phyloP scores from a whole-genome alignment of 306 rosid genomes.

The Alnus glutinosa region DNA sequence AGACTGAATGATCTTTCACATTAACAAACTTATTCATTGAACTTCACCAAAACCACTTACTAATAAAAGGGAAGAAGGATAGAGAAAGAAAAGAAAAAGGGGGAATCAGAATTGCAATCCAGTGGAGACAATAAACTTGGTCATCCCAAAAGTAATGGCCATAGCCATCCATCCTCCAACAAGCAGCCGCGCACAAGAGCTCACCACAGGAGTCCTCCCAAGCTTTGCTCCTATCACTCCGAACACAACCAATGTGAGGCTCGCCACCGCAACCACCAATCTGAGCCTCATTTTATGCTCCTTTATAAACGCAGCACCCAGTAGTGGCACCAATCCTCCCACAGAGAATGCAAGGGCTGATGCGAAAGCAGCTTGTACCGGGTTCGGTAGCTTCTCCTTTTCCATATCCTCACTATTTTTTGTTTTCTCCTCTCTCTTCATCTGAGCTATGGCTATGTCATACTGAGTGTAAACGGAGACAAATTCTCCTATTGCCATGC shows the following conservation, averaged over 20 bases:
- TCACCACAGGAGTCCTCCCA: slow-evolving; percentile 4
- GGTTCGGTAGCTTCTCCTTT: slow-evolving; percentile 21
- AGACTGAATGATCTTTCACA: background rate
- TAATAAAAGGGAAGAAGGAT: background rate
- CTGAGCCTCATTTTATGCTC: slow-evolving; percentile 9
- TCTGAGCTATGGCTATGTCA: slow-evolving; percentile 24
- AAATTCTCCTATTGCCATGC: slow-evolving; percentile 32
- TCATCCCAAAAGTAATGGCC: slow-evolving; percentile 30
- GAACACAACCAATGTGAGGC: slow-evolving; percentile 14
- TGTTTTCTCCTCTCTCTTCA: background rate
- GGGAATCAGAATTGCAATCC: slow-evolving; percentile 16
- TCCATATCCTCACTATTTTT: background rate
- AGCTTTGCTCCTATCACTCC: slow-evolving; percentile 27
- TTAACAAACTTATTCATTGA: background rate
- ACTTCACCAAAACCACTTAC: background rate
- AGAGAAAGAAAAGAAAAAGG: background rate
- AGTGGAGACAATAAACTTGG: slow-evolving; percentile 29
- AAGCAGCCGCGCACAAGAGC: slow-evolving; percentile 17
- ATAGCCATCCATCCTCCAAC: slow-evolving; percentile 33
- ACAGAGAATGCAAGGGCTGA: slow-evolving; percentile 20
- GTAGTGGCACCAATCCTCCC: slow-evolving; percentile 19
- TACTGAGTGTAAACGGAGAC: slow-evolving; percentile 25
- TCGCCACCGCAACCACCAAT: slow-evolving; percentile 16
- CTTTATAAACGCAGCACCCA: slow-evolving; percentile 10
- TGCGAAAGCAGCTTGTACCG: slow-evolving; percentile 16